These are phyloP conservation scores for Gnetum montanum DNA, from an alignment of 75 land plant species.

Conservation along the genomic window DNA sequence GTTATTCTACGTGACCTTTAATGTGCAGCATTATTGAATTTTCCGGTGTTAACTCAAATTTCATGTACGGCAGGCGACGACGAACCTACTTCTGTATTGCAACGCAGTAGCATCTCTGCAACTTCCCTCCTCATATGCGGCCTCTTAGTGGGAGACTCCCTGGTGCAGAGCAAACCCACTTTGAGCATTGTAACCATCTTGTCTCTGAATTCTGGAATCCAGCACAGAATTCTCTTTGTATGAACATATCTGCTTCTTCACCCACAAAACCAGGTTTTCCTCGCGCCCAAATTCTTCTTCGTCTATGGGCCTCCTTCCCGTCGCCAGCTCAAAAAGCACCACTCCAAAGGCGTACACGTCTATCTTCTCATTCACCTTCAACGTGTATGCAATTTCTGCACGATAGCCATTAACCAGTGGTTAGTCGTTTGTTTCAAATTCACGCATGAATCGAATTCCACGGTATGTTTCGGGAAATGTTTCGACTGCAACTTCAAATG, in stretches of 20 bases:
- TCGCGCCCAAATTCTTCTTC: conserved; percentile 24
- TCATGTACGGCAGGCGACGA: too few relatives aligned
- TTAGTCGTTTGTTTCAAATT: too few relatives aligned
- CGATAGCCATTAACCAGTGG: too few relatives aligned
- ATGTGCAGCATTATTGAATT: too few relatives aligned
- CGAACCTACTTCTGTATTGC: conserved; percentile 1
- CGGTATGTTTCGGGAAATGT: too few relatives aligned
- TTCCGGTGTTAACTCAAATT: too few relatives aligned
- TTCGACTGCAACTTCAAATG: too few relatives aligned
- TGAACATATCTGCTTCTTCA: conserved; percentile 6
- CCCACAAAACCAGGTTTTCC: conserved; percentile 19
- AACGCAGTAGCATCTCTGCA: conserved; percentile 10
- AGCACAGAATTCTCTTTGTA: background rate
- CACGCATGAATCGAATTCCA: too few relatives aligned
- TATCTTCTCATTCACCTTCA: conserved; percentile 26
- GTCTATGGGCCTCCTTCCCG: conserved; percentile 20
- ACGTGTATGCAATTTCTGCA: conserved; percentile 26
- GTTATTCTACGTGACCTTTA: too few relatives aligned
- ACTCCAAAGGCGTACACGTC: conserved; percentile 33
- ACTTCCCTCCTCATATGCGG: conserved; percentile 24
- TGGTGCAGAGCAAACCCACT: conserved; percentile 22
- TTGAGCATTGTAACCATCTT: background rate
- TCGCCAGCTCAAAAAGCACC: conserved; percentile 27
- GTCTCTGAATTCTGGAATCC: conserved; percentile 1
- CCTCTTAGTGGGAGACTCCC: conserved; percentile 8